Percentiles rank a stretch among this genome's conserved stretches.
Conservation (phyloP, 2,329 filamentous ascomycete species). For the Xylaria sp. region DNA sequence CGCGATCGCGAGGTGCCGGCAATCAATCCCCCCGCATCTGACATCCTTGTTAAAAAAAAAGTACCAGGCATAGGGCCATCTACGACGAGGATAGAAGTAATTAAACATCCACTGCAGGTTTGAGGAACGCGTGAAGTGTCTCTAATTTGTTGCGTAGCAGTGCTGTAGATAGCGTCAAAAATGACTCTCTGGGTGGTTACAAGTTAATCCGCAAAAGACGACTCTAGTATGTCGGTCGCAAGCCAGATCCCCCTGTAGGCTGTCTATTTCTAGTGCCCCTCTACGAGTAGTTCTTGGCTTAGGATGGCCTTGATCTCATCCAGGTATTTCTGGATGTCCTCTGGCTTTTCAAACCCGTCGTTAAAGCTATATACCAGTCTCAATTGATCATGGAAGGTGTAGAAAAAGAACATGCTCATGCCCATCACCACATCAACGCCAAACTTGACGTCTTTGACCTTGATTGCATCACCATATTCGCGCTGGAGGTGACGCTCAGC, state of each 20-base stretch:
- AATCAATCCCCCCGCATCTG: too few species aligned
- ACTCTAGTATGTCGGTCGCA: neutral
- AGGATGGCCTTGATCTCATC: constrained; percentile 28
- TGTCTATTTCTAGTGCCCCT: neutral
- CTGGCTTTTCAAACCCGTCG: constrained; percentile 32
- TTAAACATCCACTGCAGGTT: too few species aligned
- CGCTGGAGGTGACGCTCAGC: constrained; percentile 28
- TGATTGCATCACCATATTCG: constrained; percentile 29
- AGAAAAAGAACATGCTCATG: constrained; percentile 37
- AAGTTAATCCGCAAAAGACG: too few species aligned
- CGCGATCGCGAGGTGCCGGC: too few species aligned
- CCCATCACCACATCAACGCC: constrained; percentile 36
- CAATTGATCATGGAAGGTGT: constrained; percentile 35
- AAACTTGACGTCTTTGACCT: constrained; percentile 31
- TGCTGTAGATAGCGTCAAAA: too few species aligned
- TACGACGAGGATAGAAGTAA: too few species aligned
- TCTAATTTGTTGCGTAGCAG: too few species aligned
- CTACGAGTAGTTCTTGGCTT: constrained; percentile 21
- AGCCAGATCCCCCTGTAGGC: neutral
- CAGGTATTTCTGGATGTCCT: constrained; percentile 31
- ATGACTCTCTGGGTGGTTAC: too few species aligned
- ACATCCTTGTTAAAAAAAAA: too few species aligned
- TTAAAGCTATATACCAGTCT: constrained; percentile 37
- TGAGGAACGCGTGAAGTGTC: too few species aligned
- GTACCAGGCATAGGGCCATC: too few species aligned